Evolutionary conservation across 2,329 filamentous ascomycete species (phyloP), one percentile per base, ranked within the genome.

Genomic region (Aureobasidium sp.): DNA sequence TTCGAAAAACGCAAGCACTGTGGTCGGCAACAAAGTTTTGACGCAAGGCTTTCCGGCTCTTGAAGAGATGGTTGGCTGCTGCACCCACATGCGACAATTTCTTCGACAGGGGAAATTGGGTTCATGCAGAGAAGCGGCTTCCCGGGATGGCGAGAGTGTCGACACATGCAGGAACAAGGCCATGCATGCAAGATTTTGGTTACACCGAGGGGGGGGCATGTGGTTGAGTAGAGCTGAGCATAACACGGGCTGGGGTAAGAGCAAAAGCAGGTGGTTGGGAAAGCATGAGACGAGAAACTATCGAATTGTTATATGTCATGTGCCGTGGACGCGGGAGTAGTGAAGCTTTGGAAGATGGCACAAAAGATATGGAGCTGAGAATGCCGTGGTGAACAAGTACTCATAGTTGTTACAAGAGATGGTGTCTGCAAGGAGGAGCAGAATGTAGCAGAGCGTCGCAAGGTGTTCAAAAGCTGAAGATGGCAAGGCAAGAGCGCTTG

Each of bases 221-320:
- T 44, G n/a, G 51, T 27, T 44, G 53, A 45, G 39, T n/a, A 29
- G 37, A 22, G 39, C n/a, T 25, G 39, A 22, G 5, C 27, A 31
- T 29, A 25, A 25, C 20, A 44, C 53, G 53, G 27, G 12, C 31
- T 17, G 20, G 17, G 6, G 37, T 17, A 37, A 29, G 17, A 22
- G 1, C 31, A 29, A 57, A 36, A 45, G 29, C 39, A 57, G 41
- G 53, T 57, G 53, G 53, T 57, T 57, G 53, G 53, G 53, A 45
- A 45, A 45, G 39, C 53, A 44, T 44, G 53, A 34, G 9, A 34
- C 9, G 31, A 34, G 31, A 34, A 34, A 34, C 9, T n/a, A 37
- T 31, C n/a, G 29, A 12, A 41, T 41, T n/a, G 17, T 25, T 53
- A 22, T 36, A 22, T 22, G 31, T 37, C 49, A 34, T 53, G 49